These are phyloP conservation scores for Saturnispora mendoncae DNA, from an alignment of 805 yeast species.

Conservation along the genomic window DNA sequence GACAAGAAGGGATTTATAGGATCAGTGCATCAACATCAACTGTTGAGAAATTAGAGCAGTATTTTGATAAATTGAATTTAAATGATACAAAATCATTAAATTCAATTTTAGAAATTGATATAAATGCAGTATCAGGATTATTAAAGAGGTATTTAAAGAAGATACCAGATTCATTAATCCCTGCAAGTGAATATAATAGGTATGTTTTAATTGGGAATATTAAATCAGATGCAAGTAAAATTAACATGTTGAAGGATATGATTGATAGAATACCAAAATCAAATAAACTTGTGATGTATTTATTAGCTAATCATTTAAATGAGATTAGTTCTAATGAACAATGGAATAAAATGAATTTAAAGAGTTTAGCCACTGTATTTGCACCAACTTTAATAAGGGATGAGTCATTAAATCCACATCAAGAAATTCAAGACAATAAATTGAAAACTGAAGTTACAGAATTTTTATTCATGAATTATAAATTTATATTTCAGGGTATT, in stretches of 20 bases:
- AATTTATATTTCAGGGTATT: conserved; percentile 24
- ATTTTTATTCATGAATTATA: conserved; percentile 47
- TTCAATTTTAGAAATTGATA: conserved; percentile 38
- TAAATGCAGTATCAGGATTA: conserved; percentile 79
- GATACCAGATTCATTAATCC: conserved; percentile 77
- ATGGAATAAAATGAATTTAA: conserved; percentile 70
- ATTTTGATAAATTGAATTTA: conserved; percentile 27
- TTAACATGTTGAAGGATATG: conserved; percentile 38
- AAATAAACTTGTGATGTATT: conserved; percentile 48
- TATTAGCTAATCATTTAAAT: conserved; percentile 56
- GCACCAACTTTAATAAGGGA: conserved; percentile 89
- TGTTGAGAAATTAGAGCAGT: conserved; percentile 34
- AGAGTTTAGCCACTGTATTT: conserved; percentile 83
- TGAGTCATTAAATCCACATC: conserved; percentile 48
- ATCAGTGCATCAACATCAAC: conserved; percentile 78
- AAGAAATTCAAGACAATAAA: conserved; percentile 80
- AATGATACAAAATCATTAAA: conserved; percentile 26
- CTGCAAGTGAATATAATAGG: conserved; percentile 57
- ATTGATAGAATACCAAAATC: conserved; percentile 54
- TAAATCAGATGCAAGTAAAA: conserved; percentile 22
- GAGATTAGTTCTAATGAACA: conserved; percentile 44
- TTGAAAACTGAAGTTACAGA: conserved; percentile 72
- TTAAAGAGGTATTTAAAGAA: conserved; percentile 80
- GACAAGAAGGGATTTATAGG: conserved; percentile 81
- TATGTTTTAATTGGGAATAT: conserved; percentile 47